These are phyloP conservation scores for Apostasia shenzhenica DNA, from an alignment of 106 monocot species.

Conservation along the genomic window DNA sequence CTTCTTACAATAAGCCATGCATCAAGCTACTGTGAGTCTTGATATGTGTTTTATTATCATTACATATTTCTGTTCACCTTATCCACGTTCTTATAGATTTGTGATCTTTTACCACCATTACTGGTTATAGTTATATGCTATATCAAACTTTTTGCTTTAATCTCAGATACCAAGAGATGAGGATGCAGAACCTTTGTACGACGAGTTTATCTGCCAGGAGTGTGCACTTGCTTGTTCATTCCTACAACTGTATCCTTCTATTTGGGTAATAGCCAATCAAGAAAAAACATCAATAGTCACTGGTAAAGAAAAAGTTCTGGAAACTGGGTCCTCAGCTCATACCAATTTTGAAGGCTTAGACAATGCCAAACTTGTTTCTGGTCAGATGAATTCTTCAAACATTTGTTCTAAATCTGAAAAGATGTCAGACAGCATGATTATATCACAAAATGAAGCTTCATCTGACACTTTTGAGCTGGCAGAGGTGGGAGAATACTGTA, in stretches of 20 bases:
- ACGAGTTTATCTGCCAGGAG: constrained; percentile 84
- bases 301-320: constrained; percentile 18
- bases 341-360: constrained; percentile 13
- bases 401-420: constrained; percentile 7
- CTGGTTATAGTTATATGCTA: not conserved
- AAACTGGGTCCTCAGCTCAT: constrained; percentile 10
- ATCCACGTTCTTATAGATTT: not conserved
- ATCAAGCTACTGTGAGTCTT: not conserved
- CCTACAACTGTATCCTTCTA: constrained; percentile 68
- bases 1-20: not conserved
- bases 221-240: constrained; percentile 66
- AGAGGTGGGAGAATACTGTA: not conserved
- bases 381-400: constrained; percentile 1
- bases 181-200: constrained; percentile 84
- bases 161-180: constrained; percentile 88
- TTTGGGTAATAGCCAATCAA: constrained; percentile 39
- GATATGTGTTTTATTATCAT: not conserved
- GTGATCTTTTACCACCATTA: not conserved
- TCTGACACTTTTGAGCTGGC: constrained; percentile 5
- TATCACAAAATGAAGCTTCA: constrained; percentile 15
- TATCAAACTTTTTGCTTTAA: constrained; percentile 1
- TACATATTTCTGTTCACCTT: too few species aligned
- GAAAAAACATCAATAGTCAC: constrained; percentile 17
- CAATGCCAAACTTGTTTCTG: constrained; percentile 8
- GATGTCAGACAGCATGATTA: constrained; percentile 13